A percentile compares a stretch with the other conserved stretches of the same genome.
phyloP scores from a whole-genome alignment of 2,329 filamentous ascomycete genomes.

The Clonostachys sp. region DNA sequence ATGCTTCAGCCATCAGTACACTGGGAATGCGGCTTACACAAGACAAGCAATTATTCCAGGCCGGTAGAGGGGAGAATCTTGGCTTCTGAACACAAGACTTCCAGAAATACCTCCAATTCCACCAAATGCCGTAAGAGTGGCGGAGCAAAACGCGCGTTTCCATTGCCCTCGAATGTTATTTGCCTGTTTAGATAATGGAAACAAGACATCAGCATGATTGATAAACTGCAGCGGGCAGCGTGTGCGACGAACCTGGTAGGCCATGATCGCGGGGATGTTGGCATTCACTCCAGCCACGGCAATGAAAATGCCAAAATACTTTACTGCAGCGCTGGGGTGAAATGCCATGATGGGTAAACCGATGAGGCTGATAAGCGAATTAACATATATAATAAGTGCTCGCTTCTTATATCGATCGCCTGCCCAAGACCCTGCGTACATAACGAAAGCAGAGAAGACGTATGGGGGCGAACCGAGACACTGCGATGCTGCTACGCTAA shows the following conservation, averaged over 20 bases:
- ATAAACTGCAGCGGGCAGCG: no score
- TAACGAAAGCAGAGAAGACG: no score
- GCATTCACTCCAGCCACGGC: constrained; percentile 8
- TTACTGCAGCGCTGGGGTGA: not conserved
- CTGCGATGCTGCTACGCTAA: no score
- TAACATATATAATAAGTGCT: no score
- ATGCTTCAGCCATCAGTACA: no score
- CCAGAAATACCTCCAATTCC: constrained; percentile 14
- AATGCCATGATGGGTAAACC: no score
- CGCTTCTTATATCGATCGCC: no score
- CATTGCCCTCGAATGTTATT: constrained; percentile 16
- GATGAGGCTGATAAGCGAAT: no score
- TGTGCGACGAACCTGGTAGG: constrained; percentile 4
- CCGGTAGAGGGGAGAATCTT: constrained; percentile 8
- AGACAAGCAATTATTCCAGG: constrained; percentile 1
- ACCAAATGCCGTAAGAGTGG: constrained; percentile 10
- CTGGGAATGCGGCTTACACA: no score
- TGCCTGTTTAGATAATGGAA: constrained; percentile 3
- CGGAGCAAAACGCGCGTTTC: constrained; percentile 13
- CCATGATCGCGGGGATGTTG: constrained; percentile 7
- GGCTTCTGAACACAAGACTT: constrained; percentile 9
- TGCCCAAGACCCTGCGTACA: no score
- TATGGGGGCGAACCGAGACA: no score
- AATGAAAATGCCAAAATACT: constrained; percentile 14
- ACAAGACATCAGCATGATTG: no score